These are phyloP conservation scores for Talaromyces borbonicus DNA, from an alignment of 495 filamentous ascomycete genomes.

Conservation along the genomic window DNA sequence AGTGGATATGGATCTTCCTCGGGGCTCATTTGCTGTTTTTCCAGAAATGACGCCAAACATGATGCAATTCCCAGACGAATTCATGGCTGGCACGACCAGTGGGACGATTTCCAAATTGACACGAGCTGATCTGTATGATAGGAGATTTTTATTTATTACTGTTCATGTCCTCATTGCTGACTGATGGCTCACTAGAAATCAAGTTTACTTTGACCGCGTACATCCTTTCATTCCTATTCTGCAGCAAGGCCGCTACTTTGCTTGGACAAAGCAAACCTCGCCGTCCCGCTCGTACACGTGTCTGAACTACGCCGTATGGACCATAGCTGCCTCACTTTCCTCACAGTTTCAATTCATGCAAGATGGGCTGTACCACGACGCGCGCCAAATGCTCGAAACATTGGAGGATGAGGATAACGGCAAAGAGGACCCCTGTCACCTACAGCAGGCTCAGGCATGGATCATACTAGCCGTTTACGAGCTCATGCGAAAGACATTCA, in stretches of 20 bases:
- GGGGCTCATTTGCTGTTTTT: too few species aligned
- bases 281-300: slow-evolving; percentile 19
- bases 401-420: slow-evolving; percentile 14
- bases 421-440: not conserved
- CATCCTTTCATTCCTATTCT: slow-evolving; percentile 46
- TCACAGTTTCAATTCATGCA: slow-evolving; percentile 38
- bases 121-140: slow-evolving; percentile 33
- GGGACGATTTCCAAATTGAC: slow-evolving; percentile 19
- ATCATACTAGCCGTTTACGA: slow-evolving; percentile 44
- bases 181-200: slow-evolving; percentile 29
- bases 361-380: slow-evolving; percentile 37
- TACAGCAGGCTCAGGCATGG: slow-evolving; percentile 45
- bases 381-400: slow-evolving; percentile 34
- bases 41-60: too few species aligned
- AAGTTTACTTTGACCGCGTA: slow-evolving; percentile 49
- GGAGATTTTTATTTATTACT: not conserved
- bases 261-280: slow-evolving; percentile 17
- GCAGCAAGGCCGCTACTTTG: slow-evolving; percentile 31
- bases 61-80: not conserved
- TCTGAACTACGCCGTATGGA: slow-evolving; percentile 47
- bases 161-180: not conserved
- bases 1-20: not conserved
- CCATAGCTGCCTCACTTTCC: slow-evolving; percentile 39
- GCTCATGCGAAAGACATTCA: slow-evolving; percentile 34
- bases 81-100: not conserved